Conservation (phyloP, 345 rosid species). For the Trapa incisa region DNA sequence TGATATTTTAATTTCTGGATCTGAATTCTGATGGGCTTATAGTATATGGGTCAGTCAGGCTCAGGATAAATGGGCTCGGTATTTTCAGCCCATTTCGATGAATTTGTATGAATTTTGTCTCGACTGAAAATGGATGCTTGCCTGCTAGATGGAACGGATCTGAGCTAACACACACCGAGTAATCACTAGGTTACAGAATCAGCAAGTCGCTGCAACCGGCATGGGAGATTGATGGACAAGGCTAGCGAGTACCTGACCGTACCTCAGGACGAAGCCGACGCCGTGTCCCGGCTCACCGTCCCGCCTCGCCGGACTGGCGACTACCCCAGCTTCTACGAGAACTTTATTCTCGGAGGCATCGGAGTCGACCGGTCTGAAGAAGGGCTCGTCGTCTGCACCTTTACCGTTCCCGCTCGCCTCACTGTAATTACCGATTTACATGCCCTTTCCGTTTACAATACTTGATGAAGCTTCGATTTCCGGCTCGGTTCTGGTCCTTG, state of each 20-base stretch:
- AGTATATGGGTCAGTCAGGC: too few relatives aligned
- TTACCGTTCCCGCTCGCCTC: slow-evolving; percentile 83
- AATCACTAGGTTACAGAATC: too few relatives aligned
- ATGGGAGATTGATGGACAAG: slow-evolving; percentile 32
- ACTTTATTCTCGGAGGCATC: slow-evolving; percentile 50
- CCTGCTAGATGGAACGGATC: too few relatives aligned
- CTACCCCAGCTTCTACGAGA: slow-evolving; percentile 48
- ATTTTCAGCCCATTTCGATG: too few relatives aligned
- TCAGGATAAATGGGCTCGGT: too few relatives aligned
- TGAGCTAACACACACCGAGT: too few relatives aligned
- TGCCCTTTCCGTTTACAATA: background rate
- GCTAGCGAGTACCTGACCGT: slow-evolving; percentile 32
- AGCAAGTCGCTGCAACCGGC: too few relatives aligned
- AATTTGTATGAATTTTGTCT: too few relatives aligned
- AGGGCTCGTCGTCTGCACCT: slow-evolving; percentile 53
- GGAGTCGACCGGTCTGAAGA: slow-evolving; percentile 65
- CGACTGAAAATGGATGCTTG: too few relatives aligned
- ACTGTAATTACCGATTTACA: slow-evolving; percentile 28
- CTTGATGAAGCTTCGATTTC: background rate
- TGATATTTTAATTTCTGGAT: too few relatives aligned
- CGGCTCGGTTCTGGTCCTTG: background rate
- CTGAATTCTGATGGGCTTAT: too few relatives aligned
- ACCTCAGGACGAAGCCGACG: slow-evolving; percentile 31
- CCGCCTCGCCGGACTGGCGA: slow-evolving; percentile 26
- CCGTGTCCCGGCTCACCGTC: slow-evolving; percentile 32